phyloP scores from a whole-genome alignment of 2,329 filamentous ascomycete species.

The Aureobasidium sp. region DNA sequence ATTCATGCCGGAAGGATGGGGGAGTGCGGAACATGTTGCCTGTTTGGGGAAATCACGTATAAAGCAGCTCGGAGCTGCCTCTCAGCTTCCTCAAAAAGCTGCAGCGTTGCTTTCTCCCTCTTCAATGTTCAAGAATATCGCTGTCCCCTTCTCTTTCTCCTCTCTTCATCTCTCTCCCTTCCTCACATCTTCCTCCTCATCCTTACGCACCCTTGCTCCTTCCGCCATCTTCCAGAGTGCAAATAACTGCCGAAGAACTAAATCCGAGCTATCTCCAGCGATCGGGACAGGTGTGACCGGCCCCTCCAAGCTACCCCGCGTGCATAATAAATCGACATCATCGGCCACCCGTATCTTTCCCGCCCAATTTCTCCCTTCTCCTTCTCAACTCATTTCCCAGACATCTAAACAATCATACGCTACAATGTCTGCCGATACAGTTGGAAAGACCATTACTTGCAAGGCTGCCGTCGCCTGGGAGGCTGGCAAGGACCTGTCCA shows the following conservation, averaged over 20 bases:
- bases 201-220: neutral
- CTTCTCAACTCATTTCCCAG: conserved; percentile 7
- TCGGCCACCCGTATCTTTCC: conserved; percentile 12
- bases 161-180: neutral
- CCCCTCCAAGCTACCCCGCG: conserved; percentile 16
- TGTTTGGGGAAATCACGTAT: conserved; percentile 9
- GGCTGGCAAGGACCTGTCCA: conserved; percentile 77
- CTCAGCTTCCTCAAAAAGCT: neutral
- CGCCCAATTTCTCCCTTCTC: conserved; percentile 9
- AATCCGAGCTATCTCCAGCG: conserved; percentile 13
- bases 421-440: conserved; percentile 48
- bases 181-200: neutral
- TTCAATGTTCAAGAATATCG: neutral
- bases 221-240: neutral
- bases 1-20: conserved; percentile 6
- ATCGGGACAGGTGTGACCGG: conserved; percentile 1
- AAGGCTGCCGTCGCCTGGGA: conserved; percentile 91
- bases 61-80: conserved; percentile 4
- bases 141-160: neutral
- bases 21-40: neutral
- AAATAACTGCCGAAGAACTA: conserved; percentile 2
- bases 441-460: conserved; percentile 83
- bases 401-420: conserved; percentile 17
- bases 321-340: conserved; percentile 16
- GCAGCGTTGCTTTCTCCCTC: conserved; percentile 5